Conservation (phyloP, 768 basidiomycete genomes). For the Chlorophyllum brunneum region DNA sequence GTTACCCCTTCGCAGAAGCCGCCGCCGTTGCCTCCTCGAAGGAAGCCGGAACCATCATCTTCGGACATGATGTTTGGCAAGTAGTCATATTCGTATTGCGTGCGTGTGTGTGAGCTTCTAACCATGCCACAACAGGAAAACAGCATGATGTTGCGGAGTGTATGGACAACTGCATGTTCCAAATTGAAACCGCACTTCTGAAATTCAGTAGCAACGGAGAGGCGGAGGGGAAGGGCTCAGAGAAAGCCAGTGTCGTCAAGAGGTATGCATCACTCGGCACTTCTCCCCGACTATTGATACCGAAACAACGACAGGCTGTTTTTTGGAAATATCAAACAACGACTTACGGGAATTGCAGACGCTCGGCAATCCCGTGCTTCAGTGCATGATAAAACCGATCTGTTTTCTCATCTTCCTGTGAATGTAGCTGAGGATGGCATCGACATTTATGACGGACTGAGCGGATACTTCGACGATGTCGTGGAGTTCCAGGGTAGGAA, state of each 20-base stretch:
- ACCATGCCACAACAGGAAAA: constrained; percentile 49
- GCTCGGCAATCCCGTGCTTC: constrained; percentile 43
- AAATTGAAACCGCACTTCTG: constrained; percentile 88
- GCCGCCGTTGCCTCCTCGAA: constrained; percentile 54
- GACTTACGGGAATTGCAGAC: constrained; percentile 34
- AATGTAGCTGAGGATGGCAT: constrained; percentile 87
- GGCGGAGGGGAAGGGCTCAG: constrained; percentile 39
- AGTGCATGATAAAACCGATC: constrained; percentile 82
- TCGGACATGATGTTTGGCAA: constrained; percentile 90
- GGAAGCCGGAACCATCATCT: constrained; percentile 53
- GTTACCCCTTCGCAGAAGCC: constrained; percentile 29
- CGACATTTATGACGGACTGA: constrained; percentile 92
- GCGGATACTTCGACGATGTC: constrained; percentile 85
- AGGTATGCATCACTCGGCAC: constrained; percentile 39
- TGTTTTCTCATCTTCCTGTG: constrained; percentile 91
- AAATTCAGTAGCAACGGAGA: constrained; percentile 59
- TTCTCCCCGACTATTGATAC: not conserved
- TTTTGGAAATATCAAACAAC: constrained; percentile 80
- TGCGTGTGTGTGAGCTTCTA: constrained; percentile 13
- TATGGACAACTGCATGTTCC: constrained; percentile 99
- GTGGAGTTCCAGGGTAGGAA: constrained; percentile 87
- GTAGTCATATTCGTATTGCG: constrained; percentile 15
- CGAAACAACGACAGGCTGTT: constrained; percentile 46
- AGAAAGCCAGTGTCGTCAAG: constrained; percentile 78
- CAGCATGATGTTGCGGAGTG: constrained; percentile 99